These are phyloP conservation scores for Aristolochia contorta DNA, from an alignment of 164 flowering plant species.

Conservation along the genomic window DNA sequence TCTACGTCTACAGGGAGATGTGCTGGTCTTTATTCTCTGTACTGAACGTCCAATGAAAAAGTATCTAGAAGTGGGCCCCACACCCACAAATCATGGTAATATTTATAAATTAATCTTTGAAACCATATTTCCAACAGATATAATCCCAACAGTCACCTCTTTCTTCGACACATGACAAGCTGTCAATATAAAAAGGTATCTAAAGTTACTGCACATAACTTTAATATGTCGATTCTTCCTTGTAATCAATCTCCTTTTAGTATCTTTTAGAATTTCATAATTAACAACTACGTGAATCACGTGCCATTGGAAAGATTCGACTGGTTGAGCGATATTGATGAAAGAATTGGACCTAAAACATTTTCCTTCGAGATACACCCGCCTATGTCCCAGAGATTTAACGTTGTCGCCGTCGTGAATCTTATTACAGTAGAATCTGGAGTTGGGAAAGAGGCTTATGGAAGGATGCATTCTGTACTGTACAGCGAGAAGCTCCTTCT, in stretches of 20 bases:
- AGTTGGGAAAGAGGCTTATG: slow-evolving; percentile 42
- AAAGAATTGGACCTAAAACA: slow-evolving; percentile 45
- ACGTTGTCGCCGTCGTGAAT: slow-evolving; percentile 40
- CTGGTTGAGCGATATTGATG: slow-evolving; percentile 28
- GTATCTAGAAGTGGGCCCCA: no score
- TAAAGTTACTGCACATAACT: background rate
- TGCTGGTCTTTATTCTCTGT: no score
- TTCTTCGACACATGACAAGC: slow-evolving; percentile 8
- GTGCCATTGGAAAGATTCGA: slow-evolving; percentile 36
- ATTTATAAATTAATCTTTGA: no score
- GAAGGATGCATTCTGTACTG: slow-evolving; percentile 50
- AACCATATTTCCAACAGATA: no score
- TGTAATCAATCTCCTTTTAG: no score
- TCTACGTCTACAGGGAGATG: no score
- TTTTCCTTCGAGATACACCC: slow-evolving; percentile 19
- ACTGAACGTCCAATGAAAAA: no score
- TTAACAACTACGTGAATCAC: background rate
- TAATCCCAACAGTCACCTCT: slow-evolving; percentile 22
- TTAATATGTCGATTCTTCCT: no score
- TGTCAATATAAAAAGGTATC: slow-evolving; percentile 5
- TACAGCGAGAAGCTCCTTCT: slow-evolving; percentile 30
- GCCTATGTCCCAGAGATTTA: slow-evolving; percentile 10
- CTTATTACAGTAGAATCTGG: slow-evolving; percentile 27
- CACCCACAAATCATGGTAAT: no score
- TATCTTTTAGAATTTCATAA: background rate